Evolutionary conservation across 2,329 filamentous ascomycete genomes (phyloP), one percentile per base, ranked within the genome.

Genomic region (Aspergillus brasiliensis): DNA sequence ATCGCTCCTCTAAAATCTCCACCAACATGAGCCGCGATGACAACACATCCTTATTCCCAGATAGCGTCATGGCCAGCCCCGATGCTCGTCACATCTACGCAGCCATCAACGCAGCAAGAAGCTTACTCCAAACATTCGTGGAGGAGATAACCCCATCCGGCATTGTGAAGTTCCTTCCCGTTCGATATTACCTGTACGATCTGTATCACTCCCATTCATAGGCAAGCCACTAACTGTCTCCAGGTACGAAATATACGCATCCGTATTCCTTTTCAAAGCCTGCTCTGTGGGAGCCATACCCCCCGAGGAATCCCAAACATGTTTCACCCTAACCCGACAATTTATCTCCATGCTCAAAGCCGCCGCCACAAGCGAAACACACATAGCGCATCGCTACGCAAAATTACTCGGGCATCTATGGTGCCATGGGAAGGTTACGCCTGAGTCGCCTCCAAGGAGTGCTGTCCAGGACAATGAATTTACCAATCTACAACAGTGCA

Each of bases 1-100:
- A 44, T 48, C 55, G 25, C 37, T 49, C 17, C 5, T 54, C 38
- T 34, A 56, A 25, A 34, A 31, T 11, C 2, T 1, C 21, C 17
- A 8, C 13, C 13, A 17, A 13, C 11, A 13, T n/a, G 8, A 44
- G 8, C 8, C 23, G 51, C 3, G n/a, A 27, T 4, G 48, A 27
- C 8, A 52, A 21, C 19, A 11, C 4, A 3, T 7, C 40, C 4
- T 25, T 53, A 3, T 67, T 67, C 6, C 59, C 65, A 5, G 23
- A 49, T n/a, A 62, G 65, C 1, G 62, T 67, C 8, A 65, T 65
- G 65, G 42, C 53, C 2, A 52, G 61, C 10, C 21, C 65, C 1
- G 65, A 67, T 38, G 65, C 61, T 17, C 37, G 37, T 11, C 66
- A 67, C 37, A 58, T 67, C 3, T 62, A 64, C 27, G 58, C 63